A percentile compares a stretch with the other conserved stretches of the same genome.
phyloP scores from a whole-genome alignment of 108 stramenopile genomes.

The Skeletonema tropicum region DNA sequence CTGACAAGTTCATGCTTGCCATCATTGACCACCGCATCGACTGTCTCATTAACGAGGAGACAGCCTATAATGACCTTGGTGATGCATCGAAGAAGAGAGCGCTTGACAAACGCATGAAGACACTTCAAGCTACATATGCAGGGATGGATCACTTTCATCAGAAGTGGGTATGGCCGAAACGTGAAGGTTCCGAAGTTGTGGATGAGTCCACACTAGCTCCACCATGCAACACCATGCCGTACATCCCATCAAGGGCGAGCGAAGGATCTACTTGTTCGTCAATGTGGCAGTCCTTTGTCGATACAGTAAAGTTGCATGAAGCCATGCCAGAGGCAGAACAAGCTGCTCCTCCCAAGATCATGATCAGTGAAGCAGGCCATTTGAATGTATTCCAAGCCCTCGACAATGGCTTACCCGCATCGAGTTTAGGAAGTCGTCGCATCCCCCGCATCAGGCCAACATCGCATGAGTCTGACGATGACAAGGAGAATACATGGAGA shows the following conservation, averaged over 20 bases:
- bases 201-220: slow-evolving; percentile 16
- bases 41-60: slow-evolving; percentile 5
- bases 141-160: slow-evolving; percentile 6
- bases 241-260: slow-evolving; percentile 5
- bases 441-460: slow-evolving; percentile 13
- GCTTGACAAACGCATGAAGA: not conserved
- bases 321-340: not conserved
- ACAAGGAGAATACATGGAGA: slow-evolving; percentile 12
- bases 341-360: not conserved
- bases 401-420: not conserved
- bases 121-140: slow-evolving; percentile 1
- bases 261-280: slow-evolving; percentile 11
- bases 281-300: slow-evolving; percentile 16
- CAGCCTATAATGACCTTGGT: not conserved
- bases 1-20: slow-evolving; percentile 14
- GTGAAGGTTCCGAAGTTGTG: slow-evolving; percentile 11
- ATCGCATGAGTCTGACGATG: not conserved
- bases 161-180: slow-evolving; percentile 21
- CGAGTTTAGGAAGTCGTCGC: not conserved
- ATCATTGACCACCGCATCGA: slow-evolving; percentile 30
- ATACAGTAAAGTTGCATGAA: not conserved
- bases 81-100: not conserved
- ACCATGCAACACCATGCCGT: slow-evolving; percentile 24
- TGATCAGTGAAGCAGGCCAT: not conserved
- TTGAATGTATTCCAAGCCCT: slow-evolving; percentile 13